Percentiles rank a stretch among this genome's conserved stretches.
Evolutionary conservation across 2,329 filamentous ascomycete genomes (phyloP).

Genomic region (Erysiphe pulchra): DNA sequence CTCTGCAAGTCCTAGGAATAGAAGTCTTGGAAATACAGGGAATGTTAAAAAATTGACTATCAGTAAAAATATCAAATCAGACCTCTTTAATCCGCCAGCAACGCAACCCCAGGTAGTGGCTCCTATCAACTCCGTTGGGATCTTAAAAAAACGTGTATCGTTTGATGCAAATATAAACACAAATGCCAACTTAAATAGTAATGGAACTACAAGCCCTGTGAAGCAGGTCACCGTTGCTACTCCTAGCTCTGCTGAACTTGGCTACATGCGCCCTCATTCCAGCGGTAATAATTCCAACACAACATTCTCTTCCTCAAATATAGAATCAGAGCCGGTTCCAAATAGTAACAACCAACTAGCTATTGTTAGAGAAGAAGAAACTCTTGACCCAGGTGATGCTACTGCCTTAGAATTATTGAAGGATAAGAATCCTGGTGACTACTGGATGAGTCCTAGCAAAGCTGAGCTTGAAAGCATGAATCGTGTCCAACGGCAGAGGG

Average conservation of each 20-base stretch:
- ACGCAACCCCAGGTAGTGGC: slow-evolving; percentile 13
- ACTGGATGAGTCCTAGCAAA: slow-evolving; percentile 62
- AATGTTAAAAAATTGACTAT: slow-evolving; percentile 82
- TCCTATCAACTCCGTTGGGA: slow-evolving; percentile 17
- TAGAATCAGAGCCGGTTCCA: slow-evolving; percentile 41
- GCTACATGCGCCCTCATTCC: slow-evolving; percentile 26
- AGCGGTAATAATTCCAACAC: slow-evolving; percentile 18
- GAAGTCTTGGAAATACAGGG: slow-evolving; percentile 38
- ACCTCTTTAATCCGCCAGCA: slow-evolving; percentile 36
- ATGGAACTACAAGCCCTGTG: slow-evolving; percentile 15
- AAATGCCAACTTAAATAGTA: slow-evolving; percentile 13
- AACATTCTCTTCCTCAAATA: slow-evolving; percentile 21
- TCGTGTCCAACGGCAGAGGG: slow-evolving; percentile 47
- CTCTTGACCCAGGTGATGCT: slow-evolving; percentile 7
- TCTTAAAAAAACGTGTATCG: slow-evolving; percentile 64
- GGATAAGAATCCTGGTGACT: slow-evolving; percentile 32
- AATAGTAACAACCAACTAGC: slow-evolving; percentile 47
- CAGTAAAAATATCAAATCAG: slow-evolving; percentile 59
- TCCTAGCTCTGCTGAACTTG: slow-evolving; percentile 24
- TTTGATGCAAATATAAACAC: slow-evolving; percentile 45
- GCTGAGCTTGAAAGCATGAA: slow-evolving; percentile 59
- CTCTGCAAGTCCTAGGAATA: slow-evolving; percentile 36
- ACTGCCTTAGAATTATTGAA: slow-evolving; percentile 2
- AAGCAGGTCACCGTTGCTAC: slow-evolving; percentile 18
- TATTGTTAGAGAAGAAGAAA: slow-evolving; percentile 48